Conservation (phyloP, 371 early-diverging fungal species). For the Mortierella sp. region DNA sequence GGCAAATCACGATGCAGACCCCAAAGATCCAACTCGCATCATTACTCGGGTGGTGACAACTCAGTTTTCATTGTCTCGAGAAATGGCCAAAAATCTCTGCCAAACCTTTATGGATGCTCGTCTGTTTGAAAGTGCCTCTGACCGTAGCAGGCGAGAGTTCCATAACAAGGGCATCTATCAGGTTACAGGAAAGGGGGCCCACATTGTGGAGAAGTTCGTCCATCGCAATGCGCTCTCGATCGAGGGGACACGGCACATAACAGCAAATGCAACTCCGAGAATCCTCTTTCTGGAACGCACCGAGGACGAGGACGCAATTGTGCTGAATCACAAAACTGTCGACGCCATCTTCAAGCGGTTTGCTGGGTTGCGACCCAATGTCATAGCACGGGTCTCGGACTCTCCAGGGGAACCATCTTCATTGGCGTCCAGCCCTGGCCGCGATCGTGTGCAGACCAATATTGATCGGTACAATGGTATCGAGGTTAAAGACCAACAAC, state of each 20-base stretch:
- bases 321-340: slow-evolving; percentile 30
- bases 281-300: slow-evolving; percentile 50
- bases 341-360: slow-evolving; percentile 53
- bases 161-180: slow-evolving; percentile 69
- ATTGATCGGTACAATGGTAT: slow-evolving; percentile 54
- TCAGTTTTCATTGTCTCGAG: slow-evolving; percentile 69
- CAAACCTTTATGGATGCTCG: slow-evolving; percentile 72
- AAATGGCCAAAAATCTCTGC: slow-evolving; percentile 74
- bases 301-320: slow-evolving; percentile 53
- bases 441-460: slow-evolving; percentile 18
- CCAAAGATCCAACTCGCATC: slow-evolving; percentile 63
- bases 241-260: slow-evolving; percentile 46
- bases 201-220: slow-evolving; percentile 63
- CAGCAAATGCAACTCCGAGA: slow-evolving; percentile 48
- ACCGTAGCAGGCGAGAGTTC: slow-evolving; percentile 62
- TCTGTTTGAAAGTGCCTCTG: slow-evolving; percentile 66
- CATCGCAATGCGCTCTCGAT: slow-evolving; percentile 38
- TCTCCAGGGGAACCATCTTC: slow-evolving; percentile 9
- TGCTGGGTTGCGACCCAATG: slow-evolving; percentile 49
- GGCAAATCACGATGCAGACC: slow-evolving; percentile 64
- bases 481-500: slow-evolving; percentile 55
- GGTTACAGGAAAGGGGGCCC: slow-evolving; percentile 69
- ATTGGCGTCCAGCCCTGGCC: slow-evolving; percentile 13
- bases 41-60: slow-evolving; percentile 67
- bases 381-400: neutral